Evolutionary conservation across 345 rosid species (phyloP), one percentile per base, ranked within the genome.

Genomic region (Atalantia buxifolia): DNA sequence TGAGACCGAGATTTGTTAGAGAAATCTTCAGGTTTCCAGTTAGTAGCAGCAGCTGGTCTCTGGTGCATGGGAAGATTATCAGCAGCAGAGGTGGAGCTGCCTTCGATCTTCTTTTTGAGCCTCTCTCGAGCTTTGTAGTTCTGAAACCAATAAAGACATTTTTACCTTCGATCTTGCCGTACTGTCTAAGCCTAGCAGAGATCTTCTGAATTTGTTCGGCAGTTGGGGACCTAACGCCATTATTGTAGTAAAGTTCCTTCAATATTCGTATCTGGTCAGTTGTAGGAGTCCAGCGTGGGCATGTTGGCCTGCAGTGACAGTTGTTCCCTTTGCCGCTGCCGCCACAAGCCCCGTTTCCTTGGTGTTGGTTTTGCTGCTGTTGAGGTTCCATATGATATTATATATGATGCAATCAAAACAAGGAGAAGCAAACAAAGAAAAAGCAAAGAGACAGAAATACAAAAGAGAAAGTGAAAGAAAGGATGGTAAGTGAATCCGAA

Each of bases 121-220:
- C 98, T 88, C 84, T 94, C 98, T 56, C 99, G 93, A 86, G 99
- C 99, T 83, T 96, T 96, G 70, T 96, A 98, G 89, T 96, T 96
- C 87, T 96, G 98, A 83, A 96, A 96, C 99, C 98, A 96, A 83
- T 96, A 96, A 80, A 96, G 30, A 93, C 99, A 82, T 95, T 95
- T 82, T 95, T 93, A 66, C 98, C 99, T 85, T 96, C 97, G 60
- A 96, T 96, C 87, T 96, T 94, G 1, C 98, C 99, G 81, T 88
- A 88, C 89, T 91, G 94, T 76, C 92, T 83, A 38, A 96, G 91
- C 80, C 84, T 84, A 71, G 95, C 87, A 22, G 98, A 92, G 86
- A 96, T 96, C 88, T 85, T 91, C 87, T 94, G 98, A 82, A 96
- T 96, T 90, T 96, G 95, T 35, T 94, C 98, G 1, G 94, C 95